Conservation (phyloP, 441 rosid species). For the Pelargonium citronellum region DNA sequence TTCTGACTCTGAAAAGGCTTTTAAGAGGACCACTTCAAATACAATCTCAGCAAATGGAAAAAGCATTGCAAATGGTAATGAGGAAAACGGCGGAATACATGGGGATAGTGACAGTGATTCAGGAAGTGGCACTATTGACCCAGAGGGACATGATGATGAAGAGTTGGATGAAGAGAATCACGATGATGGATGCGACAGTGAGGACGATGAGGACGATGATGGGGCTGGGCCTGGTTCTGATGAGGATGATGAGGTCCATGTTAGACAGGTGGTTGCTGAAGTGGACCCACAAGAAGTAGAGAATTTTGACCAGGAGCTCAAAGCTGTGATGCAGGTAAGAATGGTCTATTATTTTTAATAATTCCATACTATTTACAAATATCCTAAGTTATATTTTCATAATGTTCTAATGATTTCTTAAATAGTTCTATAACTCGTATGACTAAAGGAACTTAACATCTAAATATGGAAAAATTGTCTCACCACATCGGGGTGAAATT, state of each 20-base stretch:
- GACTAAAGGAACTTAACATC: too few species aligned
- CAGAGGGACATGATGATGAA: slow-evolving; percentile 64
- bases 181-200: slow-evolving; percentile 67
- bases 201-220: slow-evolving; percentile 70
- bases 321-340: slow-evolving; percentile 81
- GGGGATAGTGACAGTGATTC: slow-evolving; percentile 82
- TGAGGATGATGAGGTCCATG: slow-evolving; percentile 81
- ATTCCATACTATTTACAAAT: not conserved
- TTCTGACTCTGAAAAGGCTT: slow-evolving; percentile 54
- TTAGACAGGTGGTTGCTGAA: slow-evolving; percentile 74
- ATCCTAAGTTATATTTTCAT: not conserved
- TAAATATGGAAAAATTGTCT: too few species aligned
- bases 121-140: slow-evolving; percentile 65
- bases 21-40: slow-evolving; percentile 32
- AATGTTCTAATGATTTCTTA: too few species aligned
- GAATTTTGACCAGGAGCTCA: slow-evolving; percentile 77
- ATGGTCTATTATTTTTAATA: not conserved
- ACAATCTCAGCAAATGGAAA: slow-evolving; percentile 46
- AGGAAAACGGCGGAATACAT: slow-evolving; percentile 65
- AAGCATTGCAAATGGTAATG: slow-evolving; percentile 40
- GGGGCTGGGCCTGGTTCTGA: slow-evolving; percentile 69
- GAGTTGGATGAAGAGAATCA: slow-evolving; percentile 79
- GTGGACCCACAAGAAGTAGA: slow-evolving; percentile 79
- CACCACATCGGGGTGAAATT: too few species aligned
- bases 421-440: too few species aligned